Conservation (phyloP, 139 green algal genomes). For the Volvox africanus region DNA sequence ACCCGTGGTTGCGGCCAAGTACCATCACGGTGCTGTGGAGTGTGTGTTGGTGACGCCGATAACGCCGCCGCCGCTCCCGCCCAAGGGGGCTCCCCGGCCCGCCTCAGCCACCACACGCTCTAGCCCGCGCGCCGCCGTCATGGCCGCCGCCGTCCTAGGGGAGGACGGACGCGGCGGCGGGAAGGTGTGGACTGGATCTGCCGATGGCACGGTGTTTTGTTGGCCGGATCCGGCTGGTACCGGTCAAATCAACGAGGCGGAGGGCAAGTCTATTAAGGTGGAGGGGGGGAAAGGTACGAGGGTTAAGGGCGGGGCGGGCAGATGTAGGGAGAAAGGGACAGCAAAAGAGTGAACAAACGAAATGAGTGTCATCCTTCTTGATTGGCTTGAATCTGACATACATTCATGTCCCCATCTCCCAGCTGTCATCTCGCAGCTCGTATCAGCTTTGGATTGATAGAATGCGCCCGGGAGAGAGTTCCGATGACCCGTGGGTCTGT, state of each 20-base stretch:
- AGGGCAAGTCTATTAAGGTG: slow-evolving; percentile 51
- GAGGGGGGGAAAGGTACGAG: slow-evolving; percentile 55
- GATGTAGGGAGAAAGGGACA: neutral
- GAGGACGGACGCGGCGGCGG: neutral
- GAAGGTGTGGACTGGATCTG: slow-evolving; percentile 60
- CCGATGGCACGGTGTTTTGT: slow-evolving; percentile 59
- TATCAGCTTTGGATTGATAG: no score
- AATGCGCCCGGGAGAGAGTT: no score
- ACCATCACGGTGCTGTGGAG: slow-evolving; percentile 64
- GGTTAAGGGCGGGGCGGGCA: neutral
- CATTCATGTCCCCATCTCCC: no score
- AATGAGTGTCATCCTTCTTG: no score
- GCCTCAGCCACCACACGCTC: neutral
- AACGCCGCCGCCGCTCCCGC: neutral
- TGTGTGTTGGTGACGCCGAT: slow-evolving; percentile 56
- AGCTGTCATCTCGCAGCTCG: no score
- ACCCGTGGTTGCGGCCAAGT: slow-evolving; percentile 47
- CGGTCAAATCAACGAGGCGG: slow-evolving; percentile 52
- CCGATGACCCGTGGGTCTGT: no score
- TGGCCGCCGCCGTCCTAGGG: neutral
- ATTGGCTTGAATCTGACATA: no score
- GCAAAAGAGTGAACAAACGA: neutral
- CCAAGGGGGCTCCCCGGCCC: neutral
- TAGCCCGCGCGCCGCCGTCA: neutral
- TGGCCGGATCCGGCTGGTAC: slow-evolving; percentile 51